Evolutionary conservation across 2,329 filamentous ascomycete genomes (phyloP), one percentile per base, ranked within the genome.

Genomic region (Didymella keratinophila): DNA sequence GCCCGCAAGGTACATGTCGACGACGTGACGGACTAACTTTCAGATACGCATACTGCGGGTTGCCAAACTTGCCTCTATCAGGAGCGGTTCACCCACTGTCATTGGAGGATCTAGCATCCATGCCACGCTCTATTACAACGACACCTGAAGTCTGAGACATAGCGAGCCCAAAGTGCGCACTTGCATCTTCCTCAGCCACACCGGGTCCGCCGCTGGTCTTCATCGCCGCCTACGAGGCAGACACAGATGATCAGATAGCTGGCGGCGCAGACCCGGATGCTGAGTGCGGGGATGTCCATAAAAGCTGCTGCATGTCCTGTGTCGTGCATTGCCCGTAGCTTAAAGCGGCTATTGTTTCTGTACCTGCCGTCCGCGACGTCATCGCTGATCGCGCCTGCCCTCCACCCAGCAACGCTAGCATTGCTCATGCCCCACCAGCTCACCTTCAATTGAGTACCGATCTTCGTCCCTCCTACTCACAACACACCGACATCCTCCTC

Each of bases 401-500:
- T 57, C 56, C 56, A 45, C 52, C 46, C n/a, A 57, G 52, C 52
- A 52, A 60, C 56, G 43, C 51, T 47, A 39, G 41, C 41, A 43
- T 12, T 43, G 21, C 23, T 20, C 20, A 16, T 54, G 45, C 56
- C 56, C 56, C 56, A 58, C 56, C 45, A 58, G 39, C 28, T 34
- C 49, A 51, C 36, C 44, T 34, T 41, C 52, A 51, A 52, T 57
- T 56, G 52, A 53, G 58, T 54, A 46, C 42, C 52, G 44, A 59
- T 45, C 56, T 14, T 46, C 50, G 39, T 36, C n/a, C 10, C 30
- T 45, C 48, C 23, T 45, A 41, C 20, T 41, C 37, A 39, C 49
- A 58, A 45, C 53, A 48, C 53, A 37, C 48, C 32, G 18, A 43
- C 47, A 44, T 27, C 52, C 46, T 44, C 30, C 18, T 53, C 46